These are phyloP conservation scores for Pelargonium cotyledonis DNA, from an alignment of 441 rosid species.

Conservation along the genomic window DNA sequence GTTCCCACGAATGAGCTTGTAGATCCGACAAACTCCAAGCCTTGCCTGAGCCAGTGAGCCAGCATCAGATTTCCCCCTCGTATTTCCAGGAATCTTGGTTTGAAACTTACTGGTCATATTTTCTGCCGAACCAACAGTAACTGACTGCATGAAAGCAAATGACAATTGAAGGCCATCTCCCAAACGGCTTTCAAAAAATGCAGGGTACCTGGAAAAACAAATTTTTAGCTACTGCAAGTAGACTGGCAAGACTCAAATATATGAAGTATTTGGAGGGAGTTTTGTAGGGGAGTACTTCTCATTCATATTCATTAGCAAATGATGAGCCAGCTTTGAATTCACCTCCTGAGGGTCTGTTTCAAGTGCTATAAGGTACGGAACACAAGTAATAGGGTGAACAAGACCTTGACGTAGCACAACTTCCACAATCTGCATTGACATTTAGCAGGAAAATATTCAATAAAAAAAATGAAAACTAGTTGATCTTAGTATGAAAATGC, in stretches of 20 bases:
- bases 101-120: slow-evolving; percentile 47
- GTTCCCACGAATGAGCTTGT: slow-evolving; percentile 95
- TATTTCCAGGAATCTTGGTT: slow-evolving; percentile 51
- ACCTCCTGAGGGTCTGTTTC: slow-evolving; percentile 94
- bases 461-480: slow-evolving; percentile 5
- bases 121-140: slow-evolving; percentile 36
- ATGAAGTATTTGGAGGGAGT: background rate
- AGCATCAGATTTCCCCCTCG: slow-evolving; percentile 57
- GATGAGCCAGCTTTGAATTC: slow-evolving; percentile 96
- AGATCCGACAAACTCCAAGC: slow-evolving; percentile 94
- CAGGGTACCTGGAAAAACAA: slow-evolving; percentile 73
- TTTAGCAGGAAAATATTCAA: slow-evolving; percentile 7
- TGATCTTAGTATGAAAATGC: background rate
- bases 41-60: slow-evolving; percentile 76
- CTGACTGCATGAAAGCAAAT: slow-evolving; percentile 67
- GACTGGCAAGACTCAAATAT: background rate
- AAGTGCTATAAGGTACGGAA: slow-evolving; percentile 95
- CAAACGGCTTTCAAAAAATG: slow-evolving; percentile 93
- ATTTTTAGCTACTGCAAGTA: slow-evolving; percentile 17
- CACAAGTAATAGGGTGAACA: slow-evolving; percentile 99
- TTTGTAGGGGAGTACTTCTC: slow-evolving; percentile 63
- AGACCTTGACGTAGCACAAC: slow-evolving; percentile 97
- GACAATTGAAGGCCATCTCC: slow-evolving; percentile 99
- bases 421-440: slow-evolving; percentile 82
- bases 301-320: slow-evolving; percentile 97